A percentile compares a stretch with the other conserved stretches of the same genome.
Conservation (phyloP, 129 eudicot species). For the Deinandra increscens region DNA sequence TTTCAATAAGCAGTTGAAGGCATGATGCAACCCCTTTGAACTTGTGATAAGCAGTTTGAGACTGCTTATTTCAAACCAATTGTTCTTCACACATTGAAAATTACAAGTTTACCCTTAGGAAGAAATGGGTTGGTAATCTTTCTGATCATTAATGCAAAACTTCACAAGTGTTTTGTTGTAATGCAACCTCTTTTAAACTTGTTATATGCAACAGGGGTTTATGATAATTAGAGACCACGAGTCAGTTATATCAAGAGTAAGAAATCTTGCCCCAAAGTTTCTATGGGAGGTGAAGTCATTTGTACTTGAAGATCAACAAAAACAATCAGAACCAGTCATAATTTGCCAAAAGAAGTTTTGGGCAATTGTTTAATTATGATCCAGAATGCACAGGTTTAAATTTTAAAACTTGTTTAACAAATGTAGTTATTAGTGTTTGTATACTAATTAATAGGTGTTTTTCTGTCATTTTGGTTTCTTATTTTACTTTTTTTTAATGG, state of each 20-base stretch:
- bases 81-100: no score
- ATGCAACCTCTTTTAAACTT: background rate
- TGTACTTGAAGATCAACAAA: conserved; percentile 57
- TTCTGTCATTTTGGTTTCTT: background rate
- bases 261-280: conserved; percentile 61
- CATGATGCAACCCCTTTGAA: no score
- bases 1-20: no score
- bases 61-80: no score
- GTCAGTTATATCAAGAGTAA: conserved; percentile 49
- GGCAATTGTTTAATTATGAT: conserved; percentile 51
- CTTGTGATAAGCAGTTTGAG: no score
- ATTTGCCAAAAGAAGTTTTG: conserved; percentile 81
- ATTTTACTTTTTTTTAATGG: background rate
- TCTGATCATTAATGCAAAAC: no score
- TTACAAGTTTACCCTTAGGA: no score
- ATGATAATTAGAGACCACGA: conserved; percentile 74
- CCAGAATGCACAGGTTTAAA: background rate
- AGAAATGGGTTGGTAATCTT: no score
- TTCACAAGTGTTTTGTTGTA: no score
- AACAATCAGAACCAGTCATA: conserved; percentile 53
- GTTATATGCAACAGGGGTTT: conserved; percentile 53
- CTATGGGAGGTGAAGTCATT: conserved; percentile 74
- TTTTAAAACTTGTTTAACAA: no score
- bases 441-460: background rate
- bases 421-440: background rate